phyloP scores from a whole-genome alignment of 1,139 yeast species.

The Kodamaea ohmeri region DNA sequence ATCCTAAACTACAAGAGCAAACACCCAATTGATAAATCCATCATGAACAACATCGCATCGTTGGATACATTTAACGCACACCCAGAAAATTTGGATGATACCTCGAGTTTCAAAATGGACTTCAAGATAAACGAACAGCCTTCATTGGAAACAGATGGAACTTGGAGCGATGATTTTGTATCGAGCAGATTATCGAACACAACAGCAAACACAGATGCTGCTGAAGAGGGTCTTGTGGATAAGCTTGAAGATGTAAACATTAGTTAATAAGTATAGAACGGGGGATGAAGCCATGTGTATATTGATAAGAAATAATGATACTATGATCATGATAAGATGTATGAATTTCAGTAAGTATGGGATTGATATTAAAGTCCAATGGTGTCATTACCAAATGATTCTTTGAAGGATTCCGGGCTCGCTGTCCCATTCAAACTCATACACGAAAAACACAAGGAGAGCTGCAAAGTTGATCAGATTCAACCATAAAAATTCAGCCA shows the following conservation, averaged over 20 bases:
- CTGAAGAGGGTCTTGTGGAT: not conserved
- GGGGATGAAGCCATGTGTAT: not conserved
- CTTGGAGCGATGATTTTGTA: not conserved
- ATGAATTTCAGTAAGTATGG: not conserved
- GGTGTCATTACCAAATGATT: conserved; percentile 79
- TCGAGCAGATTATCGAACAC: conserved; percentile 2
- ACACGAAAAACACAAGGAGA: conserved; percentile 53
- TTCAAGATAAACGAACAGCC: not conserved
- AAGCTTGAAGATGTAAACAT: conserved; percentile 1
- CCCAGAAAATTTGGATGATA: not conserved
- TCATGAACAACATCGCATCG: conserved; percentile 25
- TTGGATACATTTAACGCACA: conserved; percentile 13
- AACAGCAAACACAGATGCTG: conserved; percentile 5
- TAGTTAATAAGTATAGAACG: not conserved
- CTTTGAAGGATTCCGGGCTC: conserved; percentile 62
- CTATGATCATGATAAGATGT: no score
- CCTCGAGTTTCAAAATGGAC: not conserved
- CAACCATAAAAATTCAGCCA: conserved; percentile 62
- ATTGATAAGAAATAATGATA: not conserved
- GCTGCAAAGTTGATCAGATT: conserved; percentile 52
- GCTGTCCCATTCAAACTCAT: conserved; percentile 67
- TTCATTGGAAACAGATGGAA: conserved; percentile 2
- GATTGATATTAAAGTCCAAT: not conserved
- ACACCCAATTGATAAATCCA: conserved; percentile 29
- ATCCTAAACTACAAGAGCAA: conserved; percentile 13